These are phyloP conservation scores for Xylariaceae sp. DNA, from an alignment of 2,329 filamentous ascomycete species.

Conservation along the genomic window DNA sequence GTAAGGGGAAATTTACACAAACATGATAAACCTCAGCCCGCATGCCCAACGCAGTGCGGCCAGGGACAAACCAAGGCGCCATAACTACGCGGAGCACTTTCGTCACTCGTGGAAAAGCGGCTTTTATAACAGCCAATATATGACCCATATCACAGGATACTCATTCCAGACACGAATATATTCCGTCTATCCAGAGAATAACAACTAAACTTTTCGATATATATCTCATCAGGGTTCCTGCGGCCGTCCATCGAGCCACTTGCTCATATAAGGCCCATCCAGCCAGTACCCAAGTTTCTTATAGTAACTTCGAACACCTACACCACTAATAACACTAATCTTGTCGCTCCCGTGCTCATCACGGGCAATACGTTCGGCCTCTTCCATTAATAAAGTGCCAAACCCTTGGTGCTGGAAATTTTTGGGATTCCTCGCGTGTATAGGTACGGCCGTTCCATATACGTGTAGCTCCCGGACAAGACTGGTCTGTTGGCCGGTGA, in stretches of 20 bases:
- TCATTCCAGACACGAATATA: neutral
- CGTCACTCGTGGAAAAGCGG: too few relatives aligned
- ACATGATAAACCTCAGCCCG: too few relatives aligned
- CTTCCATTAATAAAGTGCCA: conserved; percentile 93
- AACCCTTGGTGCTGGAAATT: conserved; percentile 99
- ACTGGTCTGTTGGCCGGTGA: conserved; percentile 81
- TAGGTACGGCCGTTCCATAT: conserved; percentile 94
- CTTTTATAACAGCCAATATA: too few relatives aligned
- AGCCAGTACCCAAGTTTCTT: conserved; percentile 87
- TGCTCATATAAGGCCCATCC: conserved; percentile 82
- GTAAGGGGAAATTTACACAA: too few relatives aligned
- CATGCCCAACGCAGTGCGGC: too few relatives aligned
- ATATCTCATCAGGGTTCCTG: conserved; percentile 14
- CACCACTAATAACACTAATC: conserved; percentile 96
- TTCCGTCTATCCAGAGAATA: neutral
- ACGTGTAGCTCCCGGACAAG: conserved; percentile 93
- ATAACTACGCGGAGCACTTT: too few relatives aligned
- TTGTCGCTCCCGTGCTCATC: conserved; percentile 93
- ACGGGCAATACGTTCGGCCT: conserved; percentile 89
- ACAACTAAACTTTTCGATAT: neutral
- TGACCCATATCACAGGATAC: too few relatives aligned
- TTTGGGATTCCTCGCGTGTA: conserved; percentile 88
- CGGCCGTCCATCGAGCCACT: conserved; percentile 53
- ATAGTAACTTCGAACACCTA: conserved; percentile 94
- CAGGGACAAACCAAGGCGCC: too few relatives aligned